These are phyloP conservation scores for Rhizopus microsporus DNA, from an alignment of 371 early-diverging fungal genomes.

Conservation along the genomic window DNA sequence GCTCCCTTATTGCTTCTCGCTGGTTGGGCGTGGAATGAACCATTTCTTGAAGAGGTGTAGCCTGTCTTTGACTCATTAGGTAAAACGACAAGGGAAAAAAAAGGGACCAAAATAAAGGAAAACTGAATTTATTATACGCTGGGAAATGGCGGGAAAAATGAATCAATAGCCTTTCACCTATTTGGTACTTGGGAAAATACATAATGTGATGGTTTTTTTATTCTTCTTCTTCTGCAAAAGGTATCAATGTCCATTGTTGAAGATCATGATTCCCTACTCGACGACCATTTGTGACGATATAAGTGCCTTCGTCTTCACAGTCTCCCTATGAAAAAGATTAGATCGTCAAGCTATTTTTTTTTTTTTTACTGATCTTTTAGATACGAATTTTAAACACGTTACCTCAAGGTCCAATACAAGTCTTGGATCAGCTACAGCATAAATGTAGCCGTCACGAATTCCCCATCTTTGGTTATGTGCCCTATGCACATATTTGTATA, in stretches of 20 bases:
- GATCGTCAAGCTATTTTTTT: too few species aligned
- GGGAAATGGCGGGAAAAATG: conserved; percentile 4
- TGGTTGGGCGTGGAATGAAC: conserved; percentile 24
- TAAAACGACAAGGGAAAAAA: conserved; percentile 4
- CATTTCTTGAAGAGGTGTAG: conserved; percentile 20
- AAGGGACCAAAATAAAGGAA: conserved; percentile 3
- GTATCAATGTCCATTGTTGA: conserved; percentile 44
- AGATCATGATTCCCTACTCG: conserved; percentile 31
- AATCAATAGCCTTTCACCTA: background rate
- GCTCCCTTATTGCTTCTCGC: conserved; percentile 29
- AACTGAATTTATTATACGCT: conserved; percentile 1
- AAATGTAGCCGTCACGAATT: conserved; percentile 42
- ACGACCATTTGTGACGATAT: conserved; percentile 26
- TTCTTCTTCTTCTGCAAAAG: conserved; percentile 17
- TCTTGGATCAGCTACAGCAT: conserved; percentile 43
- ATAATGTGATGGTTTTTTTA: background rate
- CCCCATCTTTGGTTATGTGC: conserved; percentile 51
- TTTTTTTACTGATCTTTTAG: too few species aligned
- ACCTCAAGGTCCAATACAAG: conserved; percentile 44
- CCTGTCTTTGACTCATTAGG: conserved; percentile 25
- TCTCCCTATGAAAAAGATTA: conserved; percentile 20
- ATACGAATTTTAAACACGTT: background rate
- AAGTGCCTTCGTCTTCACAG: conserved; percentile 22
- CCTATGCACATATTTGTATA: conserved; percentile 16
- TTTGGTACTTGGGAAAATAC: background rate